Percentiles rank a stretch among this genome's conserved stretches.
Conservation (phyloP, 116 monocot species). For the Posidonia oceanica region DNA sequence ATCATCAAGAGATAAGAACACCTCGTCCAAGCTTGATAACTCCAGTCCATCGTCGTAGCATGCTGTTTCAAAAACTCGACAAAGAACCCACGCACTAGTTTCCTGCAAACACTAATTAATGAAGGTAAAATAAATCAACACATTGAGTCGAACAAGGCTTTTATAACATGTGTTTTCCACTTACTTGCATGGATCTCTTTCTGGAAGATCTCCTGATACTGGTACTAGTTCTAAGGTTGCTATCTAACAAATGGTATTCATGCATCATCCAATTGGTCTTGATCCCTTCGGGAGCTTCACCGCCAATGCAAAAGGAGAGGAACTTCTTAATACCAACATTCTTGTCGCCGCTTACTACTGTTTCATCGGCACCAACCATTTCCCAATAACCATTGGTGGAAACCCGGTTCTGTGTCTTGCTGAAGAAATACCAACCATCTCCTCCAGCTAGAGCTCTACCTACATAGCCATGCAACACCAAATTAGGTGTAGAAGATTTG, state of each 20-base stretch:
- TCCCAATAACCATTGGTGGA: constrained; percentile 56
- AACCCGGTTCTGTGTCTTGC: constrained; percentile 15
- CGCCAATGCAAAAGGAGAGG: constrained; percentile 43
- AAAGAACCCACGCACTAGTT: constrained; percentile 29
- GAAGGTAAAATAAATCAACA: too few species aligned
- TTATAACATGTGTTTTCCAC: background rate
- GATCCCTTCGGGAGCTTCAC: constrained; percentile 34
- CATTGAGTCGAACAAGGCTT: too few species aligned
- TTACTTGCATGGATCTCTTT: constrained; percentile 24
- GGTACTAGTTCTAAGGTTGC: background rate
- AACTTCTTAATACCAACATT: constrained; percentile 56
- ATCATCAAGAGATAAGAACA: constrained; percentile 60
- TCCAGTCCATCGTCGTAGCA: constrained; percentile 18
- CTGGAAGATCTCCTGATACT: constrained; percentile 21
- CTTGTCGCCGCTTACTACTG: constrained; percentile 15
- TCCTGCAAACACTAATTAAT: constrained; percentile 17
- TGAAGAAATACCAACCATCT: constrained; percentile 73
- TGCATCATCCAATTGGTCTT: constrained; percentile 90
- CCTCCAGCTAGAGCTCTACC: constrained; percentile 70
- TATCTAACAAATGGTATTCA: constrained; percentile 55
- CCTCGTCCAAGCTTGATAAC: constrained; percentile 66
- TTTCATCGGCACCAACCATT: constrained; percentile 26
- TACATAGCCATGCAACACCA: constrained; percentile 9
- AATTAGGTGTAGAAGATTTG: too few species aligned
- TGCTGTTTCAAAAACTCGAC: constrained; percentile 37